These are phyloP conservation scores for Trifolium fragiferum DNA, from an alignment of 306 rosid species.

Conservation along the genomic window DNA sequence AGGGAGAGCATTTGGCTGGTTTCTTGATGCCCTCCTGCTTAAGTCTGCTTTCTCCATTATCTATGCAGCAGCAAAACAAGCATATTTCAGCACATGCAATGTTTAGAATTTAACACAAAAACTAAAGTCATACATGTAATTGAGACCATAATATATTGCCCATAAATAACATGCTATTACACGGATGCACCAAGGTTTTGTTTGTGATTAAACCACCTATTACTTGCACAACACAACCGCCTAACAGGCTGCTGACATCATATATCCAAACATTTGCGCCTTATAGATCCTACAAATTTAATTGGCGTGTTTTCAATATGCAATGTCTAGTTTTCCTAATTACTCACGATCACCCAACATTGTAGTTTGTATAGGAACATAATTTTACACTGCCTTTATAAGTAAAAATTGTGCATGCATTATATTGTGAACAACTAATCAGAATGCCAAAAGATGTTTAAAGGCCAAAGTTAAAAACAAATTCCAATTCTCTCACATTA, in stretches of 20 bases:
- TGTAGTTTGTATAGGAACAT: constrained; percentile 17
- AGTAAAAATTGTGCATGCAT: neutral
- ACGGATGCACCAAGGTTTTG: constrained; percentile 3
- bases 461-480: neutral
- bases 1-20: constrained; percentile 90
- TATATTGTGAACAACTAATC: constrained; percentile 23
- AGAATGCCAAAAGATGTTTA: neutral
- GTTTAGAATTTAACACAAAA: neutral
- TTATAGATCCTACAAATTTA: neutral
- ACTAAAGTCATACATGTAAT: constrained; percentile 18
- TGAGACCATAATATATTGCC: constrained; percentile 22
- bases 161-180: constrained; percentile 1
- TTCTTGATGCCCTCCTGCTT: constrained; percentile 93
- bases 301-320: constrained; percentile 1
- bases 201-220: constrained; percentile 8
- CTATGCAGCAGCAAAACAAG: constrained; percentile 51
- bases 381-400: constrained; percentile 23
- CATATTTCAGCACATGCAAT: constrained; percentile 45
- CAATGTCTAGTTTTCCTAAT: constrained; percentile 18
- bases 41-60: constrained; percentile 97
- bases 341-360: neutral
- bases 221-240: constrained; percentile 15
- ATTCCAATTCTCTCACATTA: constrained; percentile 10
- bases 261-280: neutral
- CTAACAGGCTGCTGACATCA: constrained; percentile 1